phyloP scores from a whole-genome alignment of 2,329 filamentous ascomycete species.

The Alternaria consortialis region DNA sequence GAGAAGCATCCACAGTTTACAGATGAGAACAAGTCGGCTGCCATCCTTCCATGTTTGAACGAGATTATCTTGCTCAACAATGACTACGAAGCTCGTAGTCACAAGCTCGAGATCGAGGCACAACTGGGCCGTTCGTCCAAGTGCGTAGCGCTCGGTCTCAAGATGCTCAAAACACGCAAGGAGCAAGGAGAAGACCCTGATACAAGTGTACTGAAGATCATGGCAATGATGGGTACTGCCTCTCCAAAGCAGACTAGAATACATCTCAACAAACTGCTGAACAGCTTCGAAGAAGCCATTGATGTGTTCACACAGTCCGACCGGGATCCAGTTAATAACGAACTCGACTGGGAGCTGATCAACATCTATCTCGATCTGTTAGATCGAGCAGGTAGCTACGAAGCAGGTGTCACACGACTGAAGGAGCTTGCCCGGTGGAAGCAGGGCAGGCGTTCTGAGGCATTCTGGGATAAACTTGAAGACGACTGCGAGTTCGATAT shows the following conservation, averaged over 20 bases:
- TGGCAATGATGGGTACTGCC: conserved; percentile 66
- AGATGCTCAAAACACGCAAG: conserved; percentile 63
- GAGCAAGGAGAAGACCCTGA: conserved; percentile 53
- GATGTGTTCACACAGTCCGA: conserved; percentile 54
- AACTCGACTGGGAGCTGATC: conserved; percentile 79
- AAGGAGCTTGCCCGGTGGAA: conserved; percentile 83
- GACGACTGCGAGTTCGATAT: conserved; percentile 93
- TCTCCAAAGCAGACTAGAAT: conserved; percentile 58
- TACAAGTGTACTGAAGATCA: conserved; percentile 62
- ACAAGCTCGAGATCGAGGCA: conserved; percentile 65
- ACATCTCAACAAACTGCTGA: conserved; percentile 57
- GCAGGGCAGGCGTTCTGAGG: conserved; percentile 76
- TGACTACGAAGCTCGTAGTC: conserved; percentile 63
- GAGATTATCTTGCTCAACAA: conserved; percentile 64
- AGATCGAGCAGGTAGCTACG: conserved; percentile 68
- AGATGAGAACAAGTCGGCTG: conserved; percentile 37
- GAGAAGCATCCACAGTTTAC: conserved; percentile 40
- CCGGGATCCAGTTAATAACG: conserved; percentile 55
- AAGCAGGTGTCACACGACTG: conserved; percentile 72
- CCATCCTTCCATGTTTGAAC: conserved; percentile 44
- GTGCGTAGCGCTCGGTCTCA: conserved; percentile 56
- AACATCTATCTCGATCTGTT: conserved; percentile 87
- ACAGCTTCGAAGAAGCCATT: conserved; percentile 63
- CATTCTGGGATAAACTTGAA: conserved; percentile 76
- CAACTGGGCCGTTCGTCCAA: conserved; percentile 52